Conservation (phyloP, 176 grass and related monocot genomes). For the Alopecurus myosuroides region DNA sequence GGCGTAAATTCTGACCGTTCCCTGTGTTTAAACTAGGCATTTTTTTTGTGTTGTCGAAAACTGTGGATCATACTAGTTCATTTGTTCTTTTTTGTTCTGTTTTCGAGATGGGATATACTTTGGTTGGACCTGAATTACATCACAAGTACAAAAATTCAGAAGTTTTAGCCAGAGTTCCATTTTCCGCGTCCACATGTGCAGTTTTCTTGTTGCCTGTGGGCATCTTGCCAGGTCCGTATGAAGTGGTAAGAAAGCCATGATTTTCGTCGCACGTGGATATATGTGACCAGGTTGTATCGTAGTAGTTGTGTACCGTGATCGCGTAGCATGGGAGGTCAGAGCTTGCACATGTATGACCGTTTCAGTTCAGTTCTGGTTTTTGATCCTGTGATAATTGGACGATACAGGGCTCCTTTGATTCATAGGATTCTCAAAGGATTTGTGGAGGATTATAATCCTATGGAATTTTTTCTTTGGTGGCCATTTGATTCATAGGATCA, state of each 20-base stretch:
- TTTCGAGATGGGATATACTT: background rate
- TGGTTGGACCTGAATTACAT: slow-evolving; percentile 21
- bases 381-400: too few species aligned
- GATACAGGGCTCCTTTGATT: too few species aligned
- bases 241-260: background rate
- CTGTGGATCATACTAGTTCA: slow-evolving; percentile 15
- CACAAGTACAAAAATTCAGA: slow-evolving; percentile 1
- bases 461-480: too few species aligned
- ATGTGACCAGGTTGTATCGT: background rate
- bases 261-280: background rate
- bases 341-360: background rate
- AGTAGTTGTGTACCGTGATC: background rate
- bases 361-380: background rate
- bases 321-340: background rate
- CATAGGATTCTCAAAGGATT: too few species aligned
- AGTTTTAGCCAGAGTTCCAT: background rate
- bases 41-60: background rate
- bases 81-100: slow-evolving; percentile 42
- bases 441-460: too few species aligned
- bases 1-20: background rate
- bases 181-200: background rate
- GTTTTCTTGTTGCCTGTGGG: background rate
- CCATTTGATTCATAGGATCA: too few species aligned
- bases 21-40: background rate
- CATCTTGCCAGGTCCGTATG: background rate